Percentiles rank a stretch among this genome's conserved stretches.
These are phyloP conservation scores for Marasmius sp. DNA, from an alignment of 1,284 basidiomycete genomes.

Conservation along the genomic window DNA sequence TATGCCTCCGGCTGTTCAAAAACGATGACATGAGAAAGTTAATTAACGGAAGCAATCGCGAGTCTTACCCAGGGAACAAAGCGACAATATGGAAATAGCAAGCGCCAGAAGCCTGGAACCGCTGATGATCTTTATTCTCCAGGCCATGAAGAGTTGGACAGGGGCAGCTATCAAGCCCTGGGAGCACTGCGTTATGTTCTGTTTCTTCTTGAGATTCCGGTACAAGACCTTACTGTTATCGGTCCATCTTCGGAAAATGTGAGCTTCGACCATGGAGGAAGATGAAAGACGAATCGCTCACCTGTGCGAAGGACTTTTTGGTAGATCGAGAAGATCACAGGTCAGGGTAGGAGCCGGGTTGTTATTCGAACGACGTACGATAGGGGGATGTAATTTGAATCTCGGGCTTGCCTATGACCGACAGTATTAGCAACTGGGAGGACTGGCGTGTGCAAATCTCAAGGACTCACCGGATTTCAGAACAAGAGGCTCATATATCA, in stretches of 20 bases:
- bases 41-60: not conserved
- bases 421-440: not conserved
- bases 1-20: slow-evolving; percentile 5
- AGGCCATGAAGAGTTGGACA: slow-evolving; percentile 24
- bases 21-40: not conserved
- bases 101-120: not conserved
- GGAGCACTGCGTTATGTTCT: not conserved
- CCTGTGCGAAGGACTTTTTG: slow-evolving; percentile 14
- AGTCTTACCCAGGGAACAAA: slow-evolving; percentile 9
- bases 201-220: not conserved
- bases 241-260: slow-evolving; percentile 18
- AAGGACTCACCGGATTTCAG: slow-evolving; percentile 26
- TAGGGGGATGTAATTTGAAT: slow-evolving; percentile 7
- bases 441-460: not conserved
- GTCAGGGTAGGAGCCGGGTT: not conserved
- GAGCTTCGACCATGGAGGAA: not conserved
- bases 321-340: not conserved
- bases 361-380: not conserved
- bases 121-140: slow-evolving; percentile 19
- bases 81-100: not conserved
- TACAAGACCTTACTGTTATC: slow-evolving; percentile 18
- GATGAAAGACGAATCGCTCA: slow-evolving; percentile 10
- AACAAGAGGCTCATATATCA: slow-evolving; percentile 34
- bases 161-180: slow-evolving; percentile 24
- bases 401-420: slow-evolving; percentile 2